Evolutionary conservation across 2,329 filamentous ascomycete species (phyloP).

Genomic region (Penicillium sp.): DNA sequence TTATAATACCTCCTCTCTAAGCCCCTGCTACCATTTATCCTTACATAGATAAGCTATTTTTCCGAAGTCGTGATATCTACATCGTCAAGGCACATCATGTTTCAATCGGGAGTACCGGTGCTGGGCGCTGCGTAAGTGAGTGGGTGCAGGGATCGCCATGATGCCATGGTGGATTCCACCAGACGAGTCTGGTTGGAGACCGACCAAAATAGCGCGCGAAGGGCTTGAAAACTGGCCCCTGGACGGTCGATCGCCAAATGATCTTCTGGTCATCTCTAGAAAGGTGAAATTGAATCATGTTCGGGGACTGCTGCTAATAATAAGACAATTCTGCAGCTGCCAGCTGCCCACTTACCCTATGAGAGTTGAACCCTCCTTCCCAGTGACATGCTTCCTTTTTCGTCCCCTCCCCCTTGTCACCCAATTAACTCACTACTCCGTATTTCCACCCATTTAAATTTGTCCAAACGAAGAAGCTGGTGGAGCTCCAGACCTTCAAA

Average conservation of each 20-base stretch:
- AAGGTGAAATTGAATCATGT: background rate
- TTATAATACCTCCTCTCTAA: too few relatives aligned
- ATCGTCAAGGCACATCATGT: background rate
- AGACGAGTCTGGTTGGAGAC: background rate
- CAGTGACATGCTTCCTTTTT: background rate
- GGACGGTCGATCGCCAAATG: background rate
- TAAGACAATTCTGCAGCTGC: background rate
- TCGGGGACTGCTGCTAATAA: background rate
- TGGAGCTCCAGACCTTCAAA: conserved; percentile 6
- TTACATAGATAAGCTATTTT: too few relatives aligned
- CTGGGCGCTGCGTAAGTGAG: conserved; percentile 5
- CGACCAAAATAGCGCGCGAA: background rate
- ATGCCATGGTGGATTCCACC: conserved; percentile 16
- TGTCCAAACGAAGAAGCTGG: background rate
- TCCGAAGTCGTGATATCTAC: background rate
- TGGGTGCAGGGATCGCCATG: conserved; percentile 22
- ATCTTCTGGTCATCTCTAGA: background rate
- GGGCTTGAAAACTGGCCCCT: background rate
- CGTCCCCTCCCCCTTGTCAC: background rate
- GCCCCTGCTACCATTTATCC: too few relatives aligned
- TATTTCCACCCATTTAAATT: background rate
- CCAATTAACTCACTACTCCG: background rate
- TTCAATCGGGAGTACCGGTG: background rate
- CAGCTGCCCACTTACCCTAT: background rate
- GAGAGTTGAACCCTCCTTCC: background rate